Conservation (phyloP, 257 asterid genomes). For the Oldenlandia corymbosa region DNA sequence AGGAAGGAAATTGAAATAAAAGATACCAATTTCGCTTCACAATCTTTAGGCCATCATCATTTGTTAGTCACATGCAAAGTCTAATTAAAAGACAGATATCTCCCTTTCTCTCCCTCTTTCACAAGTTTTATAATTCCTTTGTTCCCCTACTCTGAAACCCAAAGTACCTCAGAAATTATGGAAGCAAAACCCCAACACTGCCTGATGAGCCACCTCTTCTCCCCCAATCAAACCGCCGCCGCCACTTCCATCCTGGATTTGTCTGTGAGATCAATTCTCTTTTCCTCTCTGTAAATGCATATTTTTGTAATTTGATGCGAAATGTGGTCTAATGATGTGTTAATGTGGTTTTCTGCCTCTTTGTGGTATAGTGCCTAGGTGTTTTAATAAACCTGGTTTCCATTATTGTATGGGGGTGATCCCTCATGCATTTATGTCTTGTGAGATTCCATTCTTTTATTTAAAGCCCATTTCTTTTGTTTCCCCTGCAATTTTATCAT, state of each 20-base stretch:
- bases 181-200: constrained; percentile 1
- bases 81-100: no score
- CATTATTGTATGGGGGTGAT: constrained; percentile 28
- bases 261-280: constrained; percentile 2
- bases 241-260: constrained; percentile 5
- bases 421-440: constrained; percentile 38
- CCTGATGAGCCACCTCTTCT: constrained; percentile 1
- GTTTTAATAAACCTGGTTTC: constrained; percentile 32
- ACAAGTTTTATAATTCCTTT: not conserved
- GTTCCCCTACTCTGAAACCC: not conserved
- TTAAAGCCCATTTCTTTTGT: constrained; percentile 18
- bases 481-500: constrained; percentile 17
- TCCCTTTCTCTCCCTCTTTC: not conserved
- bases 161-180: not conserved
- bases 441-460: constrained; percentile 25
- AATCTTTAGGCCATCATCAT: constrained; percentile 25
- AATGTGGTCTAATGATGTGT: no score
- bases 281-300: not conserved
- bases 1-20: not conserved
- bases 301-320: not conserved
- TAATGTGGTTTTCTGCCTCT: constrained; percentile 17
- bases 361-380: constrained; percentile 12
- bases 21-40: no score
- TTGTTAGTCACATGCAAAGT: constrained; percentile 7
- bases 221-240: not conserved